A percentile compares a stretch with the other conserved stretches of the same genome.
Evolutionary conservation across 73 alveolate genomes (phyloP).

Genomic region (Stentor coeruleus): DNA sequence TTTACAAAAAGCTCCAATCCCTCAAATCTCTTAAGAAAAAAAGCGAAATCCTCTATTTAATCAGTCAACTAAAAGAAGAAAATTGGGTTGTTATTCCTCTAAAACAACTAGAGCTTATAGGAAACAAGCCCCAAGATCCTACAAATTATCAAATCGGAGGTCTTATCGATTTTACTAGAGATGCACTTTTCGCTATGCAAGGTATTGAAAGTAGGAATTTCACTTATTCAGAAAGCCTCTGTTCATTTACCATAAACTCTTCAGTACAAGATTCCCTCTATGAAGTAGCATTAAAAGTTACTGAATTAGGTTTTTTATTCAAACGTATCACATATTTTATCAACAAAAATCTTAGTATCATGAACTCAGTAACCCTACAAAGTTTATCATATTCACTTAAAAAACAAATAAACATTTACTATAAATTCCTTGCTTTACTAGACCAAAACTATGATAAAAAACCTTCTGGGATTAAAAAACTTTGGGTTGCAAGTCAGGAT

Average conservation of each 20-base stretch:
- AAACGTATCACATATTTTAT: constrained; percentile 45
- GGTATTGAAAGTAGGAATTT: constrained; percentile 84
- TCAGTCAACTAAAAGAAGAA: no score
- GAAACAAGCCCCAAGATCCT: no score
- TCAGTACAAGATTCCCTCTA: constrained; percentile 49
- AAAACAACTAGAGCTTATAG: no score
- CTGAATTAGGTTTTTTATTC: constrained; percentile 89
- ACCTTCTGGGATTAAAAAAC: background rate
- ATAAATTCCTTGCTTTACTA: constrained; percentile 70
- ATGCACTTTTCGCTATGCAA: constrained; percentile 73
- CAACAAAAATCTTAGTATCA: constrained; percentile 46
- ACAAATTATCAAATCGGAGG: no score
- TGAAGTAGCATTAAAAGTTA: constrained; percentile 56
- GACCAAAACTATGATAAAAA: constrained; percentile 45
- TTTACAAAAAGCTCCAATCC: no score
- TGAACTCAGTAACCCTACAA: constrained; percentile 54
- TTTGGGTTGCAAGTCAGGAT: background rate
- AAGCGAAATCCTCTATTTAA: no score
- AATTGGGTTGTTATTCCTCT: no score
- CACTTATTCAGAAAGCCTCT: constrained; percentile 72
- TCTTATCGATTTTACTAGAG: constrained; percentile 47
- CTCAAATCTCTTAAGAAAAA: no score
- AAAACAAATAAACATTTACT: constrained; percentile 79
- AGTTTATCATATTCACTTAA: constrained; percentile 69
- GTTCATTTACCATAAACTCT: constrained; percentile 46